Percentiles rank a stretch among this genome's conserved stretches.
Conservation (phyloP, 2,329 filamentous ascomycete species). For the Calonectria henricotiae region DNA sequence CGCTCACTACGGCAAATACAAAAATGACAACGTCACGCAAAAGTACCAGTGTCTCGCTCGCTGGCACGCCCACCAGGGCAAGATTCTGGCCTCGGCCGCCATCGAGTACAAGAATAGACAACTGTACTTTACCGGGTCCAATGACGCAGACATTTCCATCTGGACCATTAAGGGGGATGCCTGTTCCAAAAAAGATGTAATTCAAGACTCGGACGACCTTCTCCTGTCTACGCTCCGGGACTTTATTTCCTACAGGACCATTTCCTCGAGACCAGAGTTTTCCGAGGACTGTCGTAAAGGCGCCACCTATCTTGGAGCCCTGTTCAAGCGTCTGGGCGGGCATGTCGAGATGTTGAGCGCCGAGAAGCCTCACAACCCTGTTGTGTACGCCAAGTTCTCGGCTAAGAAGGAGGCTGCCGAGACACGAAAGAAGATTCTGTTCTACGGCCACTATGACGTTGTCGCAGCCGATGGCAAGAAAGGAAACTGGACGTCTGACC, state of each 20-base stretch:
- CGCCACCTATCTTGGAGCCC: slow-evolving; percentile 88
- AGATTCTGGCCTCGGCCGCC: slow-evolving; percentile 88
- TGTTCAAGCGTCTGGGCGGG: slow-evolving; percentile 94
- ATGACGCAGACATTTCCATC: slow-evolving; percentile 89
- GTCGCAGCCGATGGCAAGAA: slow-evolving; percentile 89
- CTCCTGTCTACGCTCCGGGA: slow-evolving; percentile 83
- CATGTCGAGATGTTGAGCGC: slow-evolving; percentile 92
- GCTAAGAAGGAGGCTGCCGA: slow-evolving; percentile 79
- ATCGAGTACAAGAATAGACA: slow-evolving; percentile 79
- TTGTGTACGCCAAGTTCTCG: slow-evolving; percentile 92
- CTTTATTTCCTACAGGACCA: slow-evolving; percentile 92
- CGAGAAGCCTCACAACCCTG: slow-evolving; percentile 85
- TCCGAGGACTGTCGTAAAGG: slow-evolving; percentile 94
- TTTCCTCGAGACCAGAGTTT: slow-evolving; percentile 89
- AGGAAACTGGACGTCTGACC: slow-evolving; percentile 88
- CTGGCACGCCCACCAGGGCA: slow-evolving; percentile 89
- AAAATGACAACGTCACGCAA: slow-evolving; percentile 75
- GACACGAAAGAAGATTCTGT: slow-evolving; percentile 88
- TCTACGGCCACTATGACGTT: slow-evolving; percentile 99
- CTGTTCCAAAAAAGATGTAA: slow-evolving; percentile 56
- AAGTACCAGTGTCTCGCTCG: slow-evolving; percentile 86
- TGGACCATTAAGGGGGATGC: slow-evolving; percentile 79
- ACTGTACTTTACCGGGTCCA: slow-evolving; percentile 96
- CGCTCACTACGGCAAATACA: slow-evolving; percentile 74
- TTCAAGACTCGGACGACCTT: slow-evolving; percentile 65